Base-by-base conservation (phyloP, 2,329 filamentous ascomycete genomes). In the Aspergillus sp. region DNA sequence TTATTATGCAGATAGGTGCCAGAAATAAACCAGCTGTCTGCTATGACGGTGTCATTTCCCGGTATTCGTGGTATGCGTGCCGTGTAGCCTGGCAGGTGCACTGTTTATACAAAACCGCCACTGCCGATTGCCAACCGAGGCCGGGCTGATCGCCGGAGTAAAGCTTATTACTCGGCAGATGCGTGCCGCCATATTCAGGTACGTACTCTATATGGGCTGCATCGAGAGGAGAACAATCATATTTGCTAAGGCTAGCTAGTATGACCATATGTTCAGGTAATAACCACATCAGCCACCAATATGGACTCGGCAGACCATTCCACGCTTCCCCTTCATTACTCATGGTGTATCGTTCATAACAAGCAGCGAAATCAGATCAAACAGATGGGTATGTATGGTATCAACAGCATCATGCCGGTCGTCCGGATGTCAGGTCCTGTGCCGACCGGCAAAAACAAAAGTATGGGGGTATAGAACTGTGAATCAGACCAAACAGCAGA, bases 381-480 rank as follows among this genome's bases (percentile, higher is more conserved):
- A 27, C 22, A 29, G 25, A 24, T 39, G 29, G 14, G 28, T 29
- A 19, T 17, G 28, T 31, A 26, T 39, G 31, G 26, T 36, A 35
- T 33, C 30, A 28, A 31, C 39, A 34, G 33, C 36, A 41, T 41
- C 34, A 40, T 34, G 28, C 26, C 30, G 31, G 33, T 29, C 24
- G 33, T 25, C 30, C 24, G 11, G 30, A 16, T 24, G 29, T 37
- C 26, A n/a, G n/a, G n/a, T n/a, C n/a, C n/a, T n/a, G n/a, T n/a
- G 40, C 32, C 31, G 37, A 28, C 35, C 24, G 30, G 33, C 35
- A 26, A 39, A 42, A 39, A 29, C 36, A 36, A 43, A 41, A 37
- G 35, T 40, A 35, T 46, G 38, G 40, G 46, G 46, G 43, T 48
- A 47, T 48, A 49, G 39, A 44, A 40, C 41, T 43, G 35, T 38